Conservation (phyloP, 768 basidiomycete species). For the Termitomyces sp. region DNA sequence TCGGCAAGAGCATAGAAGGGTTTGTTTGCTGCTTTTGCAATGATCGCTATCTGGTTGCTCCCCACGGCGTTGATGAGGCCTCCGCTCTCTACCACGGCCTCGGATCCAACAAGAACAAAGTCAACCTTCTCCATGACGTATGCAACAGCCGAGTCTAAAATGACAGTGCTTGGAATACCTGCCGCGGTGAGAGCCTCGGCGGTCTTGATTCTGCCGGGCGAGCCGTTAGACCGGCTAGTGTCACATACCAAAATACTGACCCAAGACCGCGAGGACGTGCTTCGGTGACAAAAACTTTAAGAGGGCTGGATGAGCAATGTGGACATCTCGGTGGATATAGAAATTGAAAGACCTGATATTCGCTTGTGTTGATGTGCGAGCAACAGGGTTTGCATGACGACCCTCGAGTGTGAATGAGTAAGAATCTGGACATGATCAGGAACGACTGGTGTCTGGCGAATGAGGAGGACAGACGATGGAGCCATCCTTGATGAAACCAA, state of each 20-base stretch:
- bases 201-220: slow-evolving; percentile 70
- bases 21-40: slow-evolving; percentile 90
- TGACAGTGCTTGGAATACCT: slow-evolving; percentile 92
- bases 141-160: slow-evolving; percentile 93
- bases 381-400: slow-evolving; percentile 89
- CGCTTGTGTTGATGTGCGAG: slow-evolving; percentile 88
- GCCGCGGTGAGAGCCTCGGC: slow-evolving; percentile 78
- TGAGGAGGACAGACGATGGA: slow-evolving; percentile 55
- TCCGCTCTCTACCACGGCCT: slow-evolving; percentile 97
- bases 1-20: slow-evolving; percentile 96
- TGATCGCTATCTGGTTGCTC: slow-evolving; percentile 94
- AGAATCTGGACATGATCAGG: slow-evolving; percentile 58
- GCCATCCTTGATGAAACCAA: slow-evolving; percentile 93
- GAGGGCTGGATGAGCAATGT: slow-evolving; percentile 7
- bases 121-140: slow-evolving; percentile 97
- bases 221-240: slow-evolving; percentile 3
- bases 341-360: slow-evolving; percentile 54
- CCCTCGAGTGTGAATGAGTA: slow-evolving; percentile 94
- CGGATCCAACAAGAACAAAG: slow-evolving; percentile 93
- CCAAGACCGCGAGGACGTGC: slow-evolving; percentile 85
- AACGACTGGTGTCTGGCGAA: slow-evolving; percentile 3
- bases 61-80: slow-evolving; percentile 90
- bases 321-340: slow-evolving; percentile 3
- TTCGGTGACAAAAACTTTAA: slow-evolving; percentile 90
- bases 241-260: slow-evolving; percentile 37